Conservation (phyloP, 306 rosid species). For the Pyrus communis region DNA sequence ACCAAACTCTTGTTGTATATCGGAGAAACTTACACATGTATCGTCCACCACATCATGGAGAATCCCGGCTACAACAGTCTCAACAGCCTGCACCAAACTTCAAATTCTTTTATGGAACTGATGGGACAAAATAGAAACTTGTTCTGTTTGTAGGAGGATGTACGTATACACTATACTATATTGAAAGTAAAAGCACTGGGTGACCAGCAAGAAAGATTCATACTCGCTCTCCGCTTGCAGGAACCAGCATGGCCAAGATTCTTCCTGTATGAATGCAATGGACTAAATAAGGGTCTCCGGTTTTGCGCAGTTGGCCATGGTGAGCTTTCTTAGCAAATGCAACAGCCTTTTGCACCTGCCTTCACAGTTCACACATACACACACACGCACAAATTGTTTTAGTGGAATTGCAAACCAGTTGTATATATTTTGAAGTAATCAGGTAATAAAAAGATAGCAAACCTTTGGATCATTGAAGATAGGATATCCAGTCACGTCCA, state of each 20-base stretch:
- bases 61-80: slow-evolving; percentile 91
- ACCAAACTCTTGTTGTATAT: slow-evolving; percentile 71
- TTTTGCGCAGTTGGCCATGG: slow-evolving; percentile 74
- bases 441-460: slow-evolving; percentile 25
- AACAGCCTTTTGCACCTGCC: slow-evolving; percentile 98
- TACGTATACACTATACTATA: too few species aligned
- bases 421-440: background rate
- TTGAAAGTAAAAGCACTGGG: background rate
- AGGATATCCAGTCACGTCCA: slow-evolving; percentile 79
- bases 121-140: background rate
- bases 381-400: slow-evolving; percentile 24
- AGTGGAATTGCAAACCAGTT: slow-evolving; percentile 18
- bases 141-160: too few species aligned
- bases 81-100: slow-evolving; percentile 67
- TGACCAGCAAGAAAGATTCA: slow-evolving; percentile 12
- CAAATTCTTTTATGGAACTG: slow-evolving; percentile 11
- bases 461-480: slow-evolving; percentile 78
- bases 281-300: slow-evolving; percentile 88
- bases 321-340: slow-evolving; percentile 88
- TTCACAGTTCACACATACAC: slow-evolving; percentile 32
- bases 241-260: slow-evolving; percentile 87
- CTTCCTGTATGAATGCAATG: slow-evolving; percentile 91
- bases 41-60: slow-evolving; percentile 94
- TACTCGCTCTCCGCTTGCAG: slow-evolving; percentile 79
- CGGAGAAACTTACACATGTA: slow-evolving; percentile 58